A percentile compares a stretch with the other conserved stretches of the same genome.
Evolutionary conservation across 352 stramenopile species (phyloP).

Genomic region (Phytophthora sp.): DNA sequence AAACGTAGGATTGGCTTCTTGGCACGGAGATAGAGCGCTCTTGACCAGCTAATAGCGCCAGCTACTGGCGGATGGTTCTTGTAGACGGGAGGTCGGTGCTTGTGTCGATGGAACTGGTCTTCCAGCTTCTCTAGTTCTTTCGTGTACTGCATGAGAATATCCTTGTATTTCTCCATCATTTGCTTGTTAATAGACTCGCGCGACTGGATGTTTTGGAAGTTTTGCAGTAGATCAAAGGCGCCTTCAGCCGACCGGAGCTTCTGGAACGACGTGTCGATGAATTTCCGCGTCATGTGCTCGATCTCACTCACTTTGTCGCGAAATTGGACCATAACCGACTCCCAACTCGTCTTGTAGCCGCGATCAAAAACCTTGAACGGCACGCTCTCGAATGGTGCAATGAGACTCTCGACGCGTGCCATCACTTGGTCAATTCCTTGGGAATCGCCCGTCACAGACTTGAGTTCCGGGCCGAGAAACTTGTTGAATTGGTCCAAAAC

Average conservation of each 20-base stretch:
- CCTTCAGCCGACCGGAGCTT: slow-evolving; percentile 94
- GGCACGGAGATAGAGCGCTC: slow-evolving; percentile 87
- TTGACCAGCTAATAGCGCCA: slow-evolving; percentile 84
- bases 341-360: slow-evolving; percentile 94
- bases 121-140: slow-evolving; percentile 94
- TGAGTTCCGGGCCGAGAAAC: slow-evolving; percentile 96
- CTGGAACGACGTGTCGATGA: slow-evolving; percentile 96
- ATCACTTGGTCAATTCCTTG: slow-evolving; percentile 96
- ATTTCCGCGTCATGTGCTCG: slow-evolving; percentile 94
- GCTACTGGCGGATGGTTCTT: slow-evolving; percentile 94
- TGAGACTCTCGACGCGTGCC: slow-evolving; percentile 81
- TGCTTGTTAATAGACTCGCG: slow-evolving; percentile 96
- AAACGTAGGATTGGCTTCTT: slow-evolving; percentile 96
- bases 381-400: slow-evolving; percentile 88
- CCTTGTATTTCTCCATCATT: slow-evolving; percentile 97
- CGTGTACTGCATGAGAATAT: slow-evolving; percentile 96
- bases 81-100: slow-evolving; percentile 88
- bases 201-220: slow-evolving; percentile 96
- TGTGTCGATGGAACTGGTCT: slow-evolving; percentile 90
- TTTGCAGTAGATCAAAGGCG: slow-evolving; percentile 96
- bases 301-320: slow-evolving; percentile 94
- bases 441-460: slow-evolving; percentile 94
- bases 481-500: slow-evolving; percentile 96
- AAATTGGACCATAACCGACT: slow-evolving; percentile 95
- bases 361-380: slow-evolving; percentile 95